Base-by-base conservation (phyloP, 192 early-diverging fungal genomes). In the Backusella parvicylindrica region DNA sequence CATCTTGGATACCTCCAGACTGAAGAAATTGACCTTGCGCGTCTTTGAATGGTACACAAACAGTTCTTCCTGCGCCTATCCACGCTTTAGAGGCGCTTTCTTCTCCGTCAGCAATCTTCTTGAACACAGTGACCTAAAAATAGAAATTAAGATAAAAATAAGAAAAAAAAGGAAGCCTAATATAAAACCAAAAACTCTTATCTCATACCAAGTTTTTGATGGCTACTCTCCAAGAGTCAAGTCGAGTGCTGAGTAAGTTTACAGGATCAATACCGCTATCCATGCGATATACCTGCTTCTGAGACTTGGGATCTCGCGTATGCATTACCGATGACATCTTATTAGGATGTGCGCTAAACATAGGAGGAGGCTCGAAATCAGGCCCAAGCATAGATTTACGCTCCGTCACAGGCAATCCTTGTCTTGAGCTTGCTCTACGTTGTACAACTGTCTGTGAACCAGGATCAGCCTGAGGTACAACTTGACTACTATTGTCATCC, bases 1-100 rank as follows among this genome's bases (percentile, higher is more conserved):
- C 72, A 26, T 76, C 72, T 32, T 81, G 79, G 31, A 81, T 69
- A 11, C 79, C 79, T 32, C 79, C 79, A 38, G 32, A n/a, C 33
- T 71, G 41, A 26, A 76, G 49, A 32, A 81, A 81, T 23, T 81
- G 75, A 30, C 53, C 37, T 37, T 67, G 21, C 3, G 40, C 21
- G 6, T 68, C 32, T 18, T 60, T 50, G 28, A 76, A 77, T 26
- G 79, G 79, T 6, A 77, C 21, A 13, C n/a, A 26, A 13, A 81
- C 38, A 2, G 47, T 6, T 6, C 32, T 74, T 35, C 47, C 38
- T 36, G 75, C 65, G 23, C 53, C 56, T 2, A 71, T 43, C 68
- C 73, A 77, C 4, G 70, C 72, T 30, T 73, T 70, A n/a, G 75
- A 43, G 2, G 40, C 28, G 31, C 33, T 64, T n/a, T 30, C 32